A percentile compares a stretch with the other conserved stretches of the same genome.
Evolutionary conservation across 2,329 filamentous ascomycete species (phyloP).

Genomic region (Endothia cerciana): DNA sequence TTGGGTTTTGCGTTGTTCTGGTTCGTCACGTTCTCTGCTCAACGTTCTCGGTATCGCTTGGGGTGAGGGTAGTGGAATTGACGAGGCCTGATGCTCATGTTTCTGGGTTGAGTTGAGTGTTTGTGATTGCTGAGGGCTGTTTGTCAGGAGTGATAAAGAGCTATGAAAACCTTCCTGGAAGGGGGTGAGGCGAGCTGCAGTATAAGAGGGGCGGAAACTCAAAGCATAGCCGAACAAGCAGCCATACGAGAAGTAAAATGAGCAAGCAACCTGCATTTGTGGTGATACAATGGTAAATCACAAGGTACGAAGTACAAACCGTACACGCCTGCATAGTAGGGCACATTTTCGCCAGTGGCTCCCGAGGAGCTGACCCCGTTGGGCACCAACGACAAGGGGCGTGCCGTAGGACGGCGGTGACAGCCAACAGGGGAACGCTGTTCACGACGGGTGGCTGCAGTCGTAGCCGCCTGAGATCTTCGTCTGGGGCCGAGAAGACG

Average conservation of each 20-base stretch:
- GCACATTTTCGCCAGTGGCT: constrained; percentile 12
- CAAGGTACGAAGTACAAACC: no score
- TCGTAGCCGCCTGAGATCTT: constrained; percentile 1
- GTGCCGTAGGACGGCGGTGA: constrained; percentile 1
- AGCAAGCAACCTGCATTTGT: constrained; percentile 12
- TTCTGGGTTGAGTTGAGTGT: constrained; percentile 10
- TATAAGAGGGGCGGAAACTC: constrained; percentile 11
- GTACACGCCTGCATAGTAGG: background rate
- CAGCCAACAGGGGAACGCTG: constrained; percentile 29
- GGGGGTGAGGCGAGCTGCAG: constrained; percentile 24
- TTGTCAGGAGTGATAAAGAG: constrained; percentile 6
- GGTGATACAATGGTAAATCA: constrained; percentile 14
- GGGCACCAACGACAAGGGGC: constrained; percentile 27
- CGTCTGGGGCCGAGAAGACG: constrained; percentile 20
- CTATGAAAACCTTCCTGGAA: background rate
- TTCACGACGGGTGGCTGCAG: constrained; percentile 22
- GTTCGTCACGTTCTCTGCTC: constrained; percentile 8
- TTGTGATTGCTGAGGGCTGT: constrained; percentile 9
- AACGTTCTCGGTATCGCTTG: constrained; percentile 27
- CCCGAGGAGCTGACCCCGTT: constrained; percentile 24
- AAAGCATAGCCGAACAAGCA: constrained; percentile 1
- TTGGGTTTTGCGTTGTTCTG: background rate
- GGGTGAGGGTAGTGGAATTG: constrained; percentile 23
- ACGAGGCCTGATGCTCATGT: constrained; percentile 26
- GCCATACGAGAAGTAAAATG: background rate